Base-by-base conservation (phyloP, 1,284 basidiomycete genomes). In the Boletus subluridellus region DNA sequence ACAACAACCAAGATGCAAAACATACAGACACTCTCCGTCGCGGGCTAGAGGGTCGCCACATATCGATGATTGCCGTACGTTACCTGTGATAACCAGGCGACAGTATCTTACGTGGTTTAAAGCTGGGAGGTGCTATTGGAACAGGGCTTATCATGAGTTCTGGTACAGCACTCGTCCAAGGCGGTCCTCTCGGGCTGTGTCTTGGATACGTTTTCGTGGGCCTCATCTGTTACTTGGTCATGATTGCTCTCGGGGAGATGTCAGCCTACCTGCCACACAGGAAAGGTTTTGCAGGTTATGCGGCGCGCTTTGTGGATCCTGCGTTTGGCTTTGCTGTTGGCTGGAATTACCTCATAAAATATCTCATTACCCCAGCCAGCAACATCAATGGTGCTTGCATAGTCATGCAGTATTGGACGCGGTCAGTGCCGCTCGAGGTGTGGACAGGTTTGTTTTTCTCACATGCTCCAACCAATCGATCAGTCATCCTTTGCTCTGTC, bases 41-140 rank as follows among this genome's bases (percentile, higher is more conserved):
- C 57, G 82, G 80, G 12, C 77, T 89, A 57, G 85, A 87, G 64
- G 82, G 84, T 47, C 78, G 85, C 32, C 85, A 86, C 66, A 86
- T 89, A 50, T 85, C 85, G 30, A 89, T 90, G 87, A 89, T 85
- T 63, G 83, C 84, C 58, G 78, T 83, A 65, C 60, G 79, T 57
- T 56, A 60, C 45, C 24, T 42, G n/a, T 21, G 39, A 42, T 42
- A 4, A 21, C 21, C 32, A 45, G 74, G 81, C 12, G 80, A 80
- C 52, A 66, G 83, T 15, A 21, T 51, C 44, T 50, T 28, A 55
- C n/a, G 21, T 34, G 28, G 12, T 42, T 37, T 38, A 49, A 47
- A 67, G 69, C 49, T 62, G 47, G 60, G 65, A 9, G 49, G 26
- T 14, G 50, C 56, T 5, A 53, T 59, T 26, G 52, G 58, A 21